These are phyloP conservation scores for Morella rubra DNA, from an alignment of 306 rosid genomes.

Conservation along the genomic window DNA sequence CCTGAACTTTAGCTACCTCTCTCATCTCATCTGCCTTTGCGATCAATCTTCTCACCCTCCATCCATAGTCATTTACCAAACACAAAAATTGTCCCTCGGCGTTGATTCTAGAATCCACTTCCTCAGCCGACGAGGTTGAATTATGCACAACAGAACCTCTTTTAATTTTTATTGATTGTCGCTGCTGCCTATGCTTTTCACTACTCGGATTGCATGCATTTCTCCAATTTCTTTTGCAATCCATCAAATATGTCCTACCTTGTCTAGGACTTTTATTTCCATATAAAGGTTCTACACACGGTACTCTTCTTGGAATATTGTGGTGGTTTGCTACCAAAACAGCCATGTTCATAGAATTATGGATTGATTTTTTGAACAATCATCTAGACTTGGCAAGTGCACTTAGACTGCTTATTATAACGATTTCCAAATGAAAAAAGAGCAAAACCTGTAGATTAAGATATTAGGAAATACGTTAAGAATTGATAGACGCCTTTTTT, in stretches of 20 bases:
- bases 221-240: neutral
- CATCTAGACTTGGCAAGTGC: too few relatives aligned
- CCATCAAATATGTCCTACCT: conserved; percentile 11
- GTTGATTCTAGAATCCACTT: conserved; percentile 22
- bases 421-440: neutral
- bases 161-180: neutral
- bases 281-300: conserved; percentile 26
- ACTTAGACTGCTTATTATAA: neutral
- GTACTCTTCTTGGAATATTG: conserved; percentile 24
- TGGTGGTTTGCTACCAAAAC: conserved; percentile 44
- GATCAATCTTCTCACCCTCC: conserved; percentile 68
- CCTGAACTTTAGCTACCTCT: conserved; percentile 63
- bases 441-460: too few relatives aligned
- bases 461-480: too few relatives aligned
- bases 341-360: conserved; percentile 37
- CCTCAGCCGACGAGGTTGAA: conserved; percentile 34
- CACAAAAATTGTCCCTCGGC: conserved; percentile 22
- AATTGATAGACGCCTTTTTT: too few relatives aligned
- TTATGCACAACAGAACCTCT: conserved; percentile 29
- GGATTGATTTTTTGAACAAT: too few relatives aligned
- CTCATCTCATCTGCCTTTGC: conserved; percentile 60
- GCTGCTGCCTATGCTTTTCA: conserved; percentile 1
- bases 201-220: conserved; percentile 8
- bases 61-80: conserved; percentile 64
- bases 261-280: conserved; percentile 4